Conservation (phyloP, 345 rosid species). For the Mangifera indica region DNA sequence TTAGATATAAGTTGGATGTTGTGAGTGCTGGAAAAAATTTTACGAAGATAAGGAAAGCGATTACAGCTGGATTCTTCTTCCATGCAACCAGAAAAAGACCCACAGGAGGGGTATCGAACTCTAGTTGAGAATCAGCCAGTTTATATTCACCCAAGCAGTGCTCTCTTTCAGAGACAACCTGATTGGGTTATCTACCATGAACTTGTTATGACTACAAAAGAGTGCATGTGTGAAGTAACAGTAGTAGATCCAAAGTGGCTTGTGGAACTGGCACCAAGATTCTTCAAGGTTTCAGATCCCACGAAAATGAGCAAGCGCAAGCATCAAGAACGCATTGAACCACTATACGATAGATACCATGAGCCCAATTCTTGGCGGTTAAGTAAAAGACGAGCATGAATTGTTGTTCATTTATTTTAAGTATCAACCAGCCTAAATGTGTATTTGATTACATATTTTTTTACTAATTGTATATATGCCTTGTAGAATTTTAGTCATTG, state of each 20-base stretch:
- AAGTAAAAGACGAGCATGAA: constrained; percentile 76
- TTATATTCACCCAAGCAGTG: constrained; percentile 87
- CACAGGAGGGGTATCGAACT: constrained; percentile 82
- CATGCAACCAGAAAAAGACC: constrained; percentile 84
- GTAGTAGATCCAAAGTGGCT: constrained; percentile 92
- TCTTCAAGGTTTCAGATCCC: constrained; percentile 84
- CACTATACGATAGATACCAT: constrained; percentile 81
- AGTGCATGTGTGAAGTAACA: constrained; percentile 87
- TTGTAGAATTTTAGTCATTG: not conserved
- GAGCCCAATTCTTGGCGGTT: constrained; percentile 93
- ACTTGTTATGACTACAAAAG: constrained; percentile 91
- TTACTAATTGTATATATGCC: constrained; percentile 12
- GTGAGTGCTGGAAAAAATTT: constrained; percentile 76
- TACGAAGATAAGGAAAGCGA: constrained; percentile 77
- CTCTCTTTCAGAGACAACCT: constrained; percentile 89
- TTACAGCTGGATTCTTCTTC: constrained; percentile 88
- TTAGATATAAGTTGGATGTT: constrained; percentile 79
- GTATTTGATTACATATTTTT: constrained; percentile 1
- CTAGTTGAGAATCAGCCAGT: constrained; percentile 85
- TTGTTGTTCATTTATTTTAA: not conserved
- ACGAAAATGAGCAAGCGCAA: constrained; percentile 90
- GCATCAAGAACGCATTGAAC: constrained; percentile 82
- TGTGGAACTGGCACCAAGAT: constrained; percentile 83
- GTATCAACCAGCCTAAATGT: not conserved
- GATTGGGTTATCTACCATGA: constrained; percentile 96